A percentile compares a stretch with the other conserved stretches of the same genome.
These are phyloP conservation scores for Capillidium rhysosporum DNA, from an alignment of 371 early-diverging fungal species.

Conservation along the genomic window DNA sequence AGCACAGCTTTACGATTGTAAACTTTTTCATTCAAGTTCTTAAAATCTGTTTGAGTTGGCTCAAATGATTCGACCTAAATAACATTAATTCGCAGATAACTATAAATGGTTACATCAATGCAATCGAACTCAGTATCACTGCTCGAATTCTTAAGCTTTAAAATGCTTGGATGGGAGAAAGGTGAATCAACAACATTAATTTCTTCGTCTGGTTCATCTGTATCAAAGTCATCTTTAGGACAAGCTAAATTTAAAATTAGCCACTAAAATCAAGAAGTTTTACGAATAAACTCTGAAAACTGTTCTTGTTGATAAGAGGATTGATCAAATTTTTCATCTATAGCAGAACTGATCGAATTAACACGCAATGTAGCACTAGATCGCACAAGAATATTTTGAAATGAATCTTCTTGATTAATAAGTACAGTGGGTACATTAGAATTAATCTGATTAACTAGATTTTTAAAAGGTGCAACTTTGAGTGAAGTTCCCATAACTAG, in stretches of 20 bases:
- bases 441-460: constrained; percentile 40
- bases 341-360: not conserved
- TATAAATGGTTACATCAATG: too few species aligned
- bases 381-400: constrained; percentile 15
- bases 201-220: not conserved
- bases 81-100: too few species aligned
- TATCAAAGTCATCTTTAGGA: not conserved
- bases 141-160: constrained; percentile 74
- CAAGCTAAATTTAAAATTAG: not conserved
- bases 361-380: constrained; percentile 25
- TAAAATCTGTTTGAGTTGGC: too few species aligned
- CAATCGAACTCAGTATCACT: constrained; percentile 9
- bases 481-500: constrained; percentile 84
- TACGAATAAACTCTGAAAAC: not conserved
- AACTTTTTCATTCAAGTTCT: too few species aligned
- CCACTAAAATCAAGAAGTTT: not conserved
- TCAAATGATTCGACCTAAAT: too few species aligned
- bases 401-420: constrained; percentile 47
- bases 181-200: not conserved
- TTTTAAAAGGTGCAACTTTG: constrained; percentile 76
- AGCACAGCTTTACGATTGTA: constrained; percentile 47
- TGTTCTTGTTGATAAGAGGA: not conserved
- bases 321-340: too few species aligned
- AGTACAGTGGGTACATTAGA: constrained; percentile 55
- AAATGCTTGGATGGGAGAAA: constrained; percentile 10